Conservation (phyloP, 2,329 filamentous ascomycete species). For the Escovopsis sp. region DNA sequence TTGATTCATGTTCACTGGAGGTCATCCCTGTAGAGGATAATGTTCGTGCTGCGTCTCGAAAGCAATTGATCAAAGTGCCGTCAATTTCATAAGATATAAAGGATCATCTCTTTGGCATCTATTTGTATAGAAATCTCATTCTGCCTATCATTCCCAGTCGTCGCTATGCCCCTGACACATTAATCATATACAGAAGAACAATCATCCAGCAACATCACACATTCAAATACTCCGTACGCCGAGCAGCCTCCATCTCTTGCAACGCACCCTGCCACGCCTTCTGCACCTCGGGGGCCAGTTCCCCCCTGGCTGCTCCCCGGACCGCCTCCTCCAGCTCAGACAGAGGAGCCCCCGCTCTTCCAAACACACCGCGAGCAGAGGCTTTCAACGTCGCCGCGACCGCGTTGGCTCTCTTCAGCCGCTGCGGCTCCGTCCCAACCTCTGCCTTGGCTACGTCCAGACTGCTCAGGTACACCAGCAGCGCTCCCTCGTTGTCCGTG, state of each 20-base stretch:
- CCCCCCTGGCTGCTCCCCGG: slow-evolving; percentile 20
- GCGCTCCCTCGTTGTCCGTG: slow-evolving; percentile 8
- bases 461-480: slow-evolving; percentile 28
- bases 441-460: slow-evolving; percentile 32
- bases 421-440: slow-evolving; percentile 36
- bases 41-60: too few species aligned
- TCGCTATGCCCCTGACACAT: too few species aligned
- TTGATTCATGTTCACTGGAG: too few species aligned
- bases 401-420: slow-evolving; percentile 32
- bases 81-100: too few species aligned
- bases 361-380: slow-evolving; percentile 29
- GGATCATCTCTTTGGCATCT: too few species aligned
- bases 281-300: slow-evolving; percentile 32
- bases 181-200: too few species aligned
- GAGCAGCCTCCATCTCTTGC: slow-evolving; percentile 13
- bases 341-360: slow-evolving; percentile 10
- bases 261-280: slow-evolving; percentile 25
- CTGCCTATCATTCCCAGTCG: too few species aligned
- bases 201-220: too few species aligned
- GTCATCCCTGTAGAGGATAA: too few species aligned
- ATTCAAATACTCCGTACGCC: too few species aligned
- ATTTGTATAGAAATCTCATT: too few species aligned
- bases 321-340: slow-evolving; percentile 20
- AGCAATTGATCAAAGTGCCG: too few species aligned
- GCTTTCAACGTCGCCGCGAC: slow-evolving; percentile 27